Evolutionary conservation across 306 rosid genomes (phyloP), one percentile per base, ranked within the genome.

Genomic region (Rubus idaeus): DNA sequence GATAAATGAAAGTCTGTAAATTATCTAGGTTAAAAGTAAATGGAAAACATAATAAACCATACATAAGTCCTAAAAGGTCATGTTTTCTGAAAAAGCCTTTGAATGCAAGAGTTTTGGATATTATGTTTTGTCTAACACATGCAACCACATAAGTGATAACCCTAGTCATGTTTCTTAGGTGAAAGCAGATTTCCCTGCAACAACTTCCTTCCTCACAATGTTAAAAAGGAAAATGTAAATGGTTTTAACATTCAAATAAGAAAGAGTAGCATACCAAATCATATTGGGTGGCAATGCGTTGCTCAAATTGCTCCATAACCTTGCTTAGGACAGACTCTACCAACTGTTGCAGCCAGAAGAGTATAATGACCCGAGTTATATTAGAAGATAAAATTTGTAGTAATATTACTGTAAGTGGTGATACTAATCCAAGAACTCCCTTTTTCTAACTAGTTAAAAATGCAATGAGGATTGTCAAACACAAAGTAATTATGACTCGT

Each of bases 271-370:
- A 11, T 83, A 94, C 98, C 93, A 49, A 84, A 74, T 89, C 91
- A 80, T 73, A 73, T 79, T 86, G 96, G 85, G 86, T 79, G 6
- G 89, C 78, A 73, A 89, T 79, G 49, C 98, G 91, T 67, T 83
- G 87, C 87, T 94, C 97, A 76, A 91, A 90, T 84, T 94, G 93
- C 89, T 91, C 97, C 77, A 87, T 89, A 17, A 94, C 91, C 88
- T 91, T 91, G 75, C 82, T 90, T 73, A 94, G 76, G 74, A 94
- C 90, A 42, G 98, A 94, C 82, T 94, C 98, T 44, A 94, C 84
- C 81, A 94, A 62, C 98, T 94, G 91, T 81, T 75, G 58, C 87
- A 83, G 49, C 80, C 80, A 86, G 68, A 84, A 82, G 58, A 78
- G 71, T 42, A 83, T 80, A 75, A 49, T 58, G 66, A 62, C 63